phyloP scores from a whole-genome alignment of 169 alveolate species.

The Plasmodium relictum region DNA sequence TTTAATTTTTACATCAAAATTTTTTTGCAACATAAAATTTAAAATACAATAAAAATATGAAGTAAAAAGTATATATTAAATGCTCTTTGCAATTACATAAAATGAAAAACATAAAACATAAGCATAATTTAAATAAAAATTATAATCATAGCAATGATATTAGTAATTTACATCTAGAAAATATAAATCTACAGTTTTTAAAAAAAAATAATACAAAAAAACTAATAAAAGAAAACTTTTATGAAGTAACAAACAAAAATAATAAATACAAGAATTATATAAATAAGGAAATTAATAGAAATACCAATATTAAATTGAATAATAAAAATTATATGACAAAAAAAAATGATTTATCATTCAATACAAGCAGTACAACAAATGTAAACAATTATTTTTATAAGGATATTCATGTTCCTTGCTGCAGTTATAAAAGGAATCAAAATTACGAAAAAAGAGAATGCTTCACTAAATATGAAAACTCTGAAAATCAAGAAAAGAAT shows the following conservation, averaged over 20 bases:
- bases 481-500: conserved; percentile 1
- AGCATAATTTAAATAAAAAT: conserved; percentile 15
- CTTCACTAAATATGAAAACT: conserved; percentile 3
- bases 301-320: not conserved
- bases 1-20: too few relatives aligned
- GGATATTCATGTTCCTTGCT: not conserved
- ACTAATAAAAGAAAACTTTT: conserved; percentile 9
- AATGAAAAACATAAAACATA: conserved; percentile 50
- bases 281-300: conserved; percentile 7
- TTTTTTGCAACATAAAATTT: too few relatives aligned
- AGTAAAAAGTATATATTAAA: too few relatives aligned
- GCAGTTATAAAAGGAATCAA: not conserved
- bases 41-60: too few relatives aligned
- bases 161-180: conserved; percentile 5
- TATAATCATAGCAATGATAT: not conserved
- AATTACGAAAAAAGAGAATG: conserved; percentile 41
- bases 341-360: not conserved
- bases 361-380: not conserved
- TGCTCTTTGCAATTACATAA: conserved; percentile 14
- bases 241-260: conserved; percentile 12
- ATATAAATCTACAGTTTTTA: not conserved
- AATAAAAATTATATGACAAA: not conserved
- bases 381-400: not conserved
- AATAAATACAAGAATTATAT: conserved; percentile 2
- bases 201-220: not conserved